phyloP scores from a whole-genome alignment of 257 asterid genomes.

The Fraxinus anomala region DNA sequence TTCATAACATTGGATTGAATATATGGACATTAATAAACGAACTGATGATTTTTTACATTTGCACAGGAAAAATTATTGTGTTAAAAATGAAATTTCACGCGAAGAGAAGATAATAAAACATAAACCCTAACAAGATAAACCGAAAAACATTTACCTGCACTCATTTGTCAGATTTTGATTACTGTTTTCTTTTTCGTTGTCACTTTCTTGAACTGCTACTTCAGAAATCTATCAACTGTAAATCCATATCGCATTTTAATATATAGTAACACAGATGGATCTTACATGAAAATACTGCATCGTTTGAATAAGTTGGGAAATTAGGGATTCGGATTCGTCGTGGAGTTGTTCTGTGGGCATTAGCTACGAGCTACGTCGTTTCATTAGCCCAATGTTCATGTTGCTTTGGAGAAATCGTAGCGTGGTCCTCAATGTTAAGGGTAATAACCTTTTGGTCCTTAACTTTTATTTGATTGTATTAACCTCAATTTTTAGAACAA shows the following conservation, averaged over 20 bases:
- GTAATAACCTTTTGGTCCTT: not conserved
- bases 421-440: not conserved
- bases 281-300: not conserved
- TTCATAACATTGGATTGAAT: not conserved
- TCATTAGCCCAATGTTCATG: not conserved
- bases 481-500: too few species aligned
- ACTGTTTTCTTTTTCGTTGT: not conserved
- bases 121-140: slow-evolving; percentile 5
- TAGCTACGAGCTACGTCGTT: not conserved
- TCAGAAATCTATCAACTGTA: not conserved
- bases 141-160: slow-evolving; percentile 46
- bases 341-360: too few species aligned
- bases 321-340: not conserved
- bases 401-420: not conserved
- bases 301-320: not conserved
- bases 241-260: not conserved
- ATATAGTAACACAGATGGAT: not conserved
- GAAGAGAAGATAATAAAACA: slow-evolving; percentile 3
- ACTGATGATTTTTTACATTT: not conserved
- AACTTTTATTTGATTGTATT: too few species aligned
- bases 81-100: too few species aligned
- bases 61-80: not conserved
- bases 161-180: slow-evolving; percentile 34
- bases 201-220: not conserved
- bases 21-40: too few species aligned